These are phyloP conservation scores for Silene noctiflora DNA, from an alignment of 179 eudicot genomes.

Conservation along the genomic window DNA sequence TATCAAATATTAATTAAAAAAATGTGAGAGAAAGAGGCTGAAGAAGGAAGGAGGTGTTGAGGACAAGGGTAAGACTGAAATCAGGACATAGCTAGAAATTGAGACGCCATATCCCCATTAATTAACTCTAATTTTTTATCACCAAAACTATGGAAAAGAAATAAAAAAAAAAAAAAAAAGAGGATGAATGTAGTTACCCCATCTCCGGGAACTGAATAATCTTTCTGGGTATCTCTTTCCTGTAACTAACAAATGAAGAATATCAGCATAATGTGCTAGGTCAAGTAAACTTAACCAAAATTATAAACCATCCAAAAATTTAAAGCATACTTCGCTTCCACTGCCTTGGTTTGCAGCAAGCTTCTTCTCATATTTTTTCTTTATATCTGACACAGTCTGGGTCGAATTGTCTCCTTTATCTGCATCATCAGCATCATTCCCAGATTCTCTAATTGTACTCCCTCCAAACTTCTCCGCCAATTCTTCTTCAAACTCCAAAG, in stretches of 20 bases:
- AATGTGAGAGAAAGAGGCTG: background rate
- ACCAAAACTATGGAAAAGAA: background rate
- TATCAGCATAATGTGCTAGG: conserved; percentile 2
- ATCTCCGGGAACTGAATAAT: conserved; percentile 83
- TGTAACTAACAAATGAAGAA: conserved; percentile 27
- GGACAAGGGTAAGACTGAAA: background rate
- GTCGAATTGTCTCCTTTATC: conserved; percentile 44
- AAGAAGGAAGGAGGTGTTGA: background rate
- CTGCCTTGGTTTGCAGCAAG: conserved; percentile 76
- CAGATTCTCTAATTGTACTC: conserved; percentile 50
- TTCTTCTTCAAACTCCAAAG: conserved; percentile 96
- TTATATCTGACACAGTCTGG: conserved; percentile 76
- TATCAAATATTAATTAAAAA: too few relatives aligned
- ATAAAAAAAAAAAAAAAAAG: background rate
- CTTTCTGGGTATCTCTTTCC: conserved; percentile 69
- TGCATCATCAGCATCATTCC: conserved; percentile 49
- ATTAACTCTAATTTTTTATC: background rate
- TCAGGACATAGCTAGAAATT: background rate
- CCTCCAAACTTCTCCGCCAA: conserved; percentile 94
- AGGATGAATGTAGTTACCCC: conserved; percentile 56
- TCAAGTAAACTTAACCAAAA: background rate
- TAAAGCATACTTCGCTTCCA: conserved; percentile 54
- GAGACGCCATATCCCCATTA: background rate
- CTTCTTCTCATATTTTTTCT: conserved; percentile 91
- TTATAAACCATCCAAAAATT: background rate